Evolutionary conservation across 139 green algal species (phyloP), one percentile per base, ranked within the genome.

Genomic region (Coccomyxa sp.): DNA sequence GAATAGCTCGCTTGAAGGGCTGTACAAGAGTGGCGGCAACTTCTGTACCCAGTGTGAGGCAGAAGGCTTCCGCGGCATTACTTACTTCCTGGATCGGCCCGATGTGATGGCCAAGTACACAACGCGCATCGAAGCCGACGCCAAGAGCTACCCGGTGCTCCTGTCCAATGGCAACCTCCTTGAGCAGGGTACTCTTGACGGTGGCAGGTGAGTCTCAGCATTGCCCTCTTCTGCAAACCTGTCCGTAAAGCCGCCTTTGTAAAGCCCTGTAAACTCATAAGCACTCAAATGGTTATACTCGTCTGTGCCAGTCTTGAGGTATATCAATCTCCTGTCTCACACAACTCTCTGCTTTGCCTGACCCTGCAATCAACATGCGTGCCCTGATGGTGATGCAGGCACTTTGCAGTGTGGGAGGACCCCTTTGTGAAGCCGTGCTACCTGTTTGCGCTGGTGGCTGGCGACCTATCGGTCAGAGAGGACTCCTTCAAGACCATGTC

Each of bases 1-100:
- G 78, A 99, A 99, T 91, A 96, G 93, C 13, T 82, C 88, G 59
- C 92, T 99, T 80, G 97, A 99, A 88, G 97, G 97, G 0, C 91
- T 82, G 31, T 87, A 88, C 81, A 85, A 85, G 67, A 79, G 71
- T 76, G 58, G 79, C 45, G 96, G 96, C 77, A 99, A 98, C 89
- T 99, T 96, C 90, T 98, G 94, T 93, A 97, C 97, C 78, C 96
- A 99, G 92, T 99, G 97, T 84, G 97, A 99, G 89, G 97, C 97
- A 9, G 95, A 99, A 89, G 97, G 97, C 63, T 99, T 99, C 93
- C 89, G 97, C 13, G 91, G 93, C 79, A 99, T 99, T 87, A 99
- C 97, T 31, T 99, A 93, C 92, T 99, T 97, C 90, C 87, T 93
- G 75, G 96, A 99, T 88, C 88, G 96, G 76, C 85, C 85, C 21